Evolutionary conservation across 2,329 filamentous ascomycete genomes (phyloP).

Genomic region (Dothidotthia symphoricarpi): DNA sequence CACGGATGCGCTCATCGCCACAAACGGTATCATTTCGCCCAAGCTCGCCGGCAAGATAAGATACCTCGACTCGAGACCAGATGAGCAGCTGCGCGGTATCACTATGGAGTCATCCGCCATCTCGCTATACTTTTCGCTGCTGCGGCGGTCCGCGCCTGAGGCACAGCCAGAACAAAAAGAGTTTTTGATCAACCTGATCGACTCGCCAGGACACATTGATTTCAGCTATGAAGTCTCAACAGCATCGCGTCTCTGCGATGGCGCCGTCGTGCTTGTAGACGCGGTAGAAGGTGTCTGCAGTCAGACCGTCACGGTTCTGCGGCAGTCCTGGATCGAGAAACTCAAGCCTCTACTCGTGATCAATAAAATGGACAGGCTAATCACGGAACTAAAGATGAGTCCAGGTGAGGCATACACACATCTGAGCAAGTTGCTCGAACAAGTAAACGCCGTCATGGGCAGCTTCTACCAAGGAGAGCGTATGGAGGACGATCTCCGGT

Average conservation of each 20-base stretch:
- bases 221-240: constrained; percentile 98
- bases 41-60: constrained; percentile 97
- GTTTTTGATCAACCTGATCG: constrained; percentile 95
- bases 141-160: constrained; percentile 69
- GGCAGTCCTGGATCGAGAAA: constrained; percentile 94
- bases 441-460: constrained; percentile 94
- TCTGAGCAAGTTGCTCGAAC: constrained; percentile 83
- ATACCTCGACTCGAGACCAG: constrained; percentile 92
- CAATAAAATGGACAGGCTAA: constrained; percentile 95
- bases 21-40: constrained; percentile 98
- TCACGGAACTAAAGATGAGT: constrained; percentile 93
- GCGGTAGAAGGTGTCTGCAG: constrained; percentile 98
- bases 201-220: constrained; percentile 97
- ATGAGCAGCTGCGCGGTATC: constrained; percentile 93
- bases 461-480: constrained; percentile 97
- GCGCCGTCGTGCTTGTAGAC: constrained; percentile 90
- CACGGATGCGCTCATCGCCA: constrained; percentile 92
- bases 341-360: constrained; percentile 92
- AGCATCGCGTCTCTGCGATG: constrained; percentile 89
- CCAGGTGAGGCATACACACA: constrained; percentile 87
- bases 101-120: constrained; percentile 99
- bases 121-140: constrained; percentile 90
- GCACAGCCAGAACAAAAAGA: constrained; percentile 72
- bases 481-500: constrained; percentile 97
- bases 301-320: constrained; percentile 93